These are phyloP conservation scores for Globisporangium uncinulatum DNA, from an alignment of 352 stramenopile species.

Conservation along the genomic window DNA sequence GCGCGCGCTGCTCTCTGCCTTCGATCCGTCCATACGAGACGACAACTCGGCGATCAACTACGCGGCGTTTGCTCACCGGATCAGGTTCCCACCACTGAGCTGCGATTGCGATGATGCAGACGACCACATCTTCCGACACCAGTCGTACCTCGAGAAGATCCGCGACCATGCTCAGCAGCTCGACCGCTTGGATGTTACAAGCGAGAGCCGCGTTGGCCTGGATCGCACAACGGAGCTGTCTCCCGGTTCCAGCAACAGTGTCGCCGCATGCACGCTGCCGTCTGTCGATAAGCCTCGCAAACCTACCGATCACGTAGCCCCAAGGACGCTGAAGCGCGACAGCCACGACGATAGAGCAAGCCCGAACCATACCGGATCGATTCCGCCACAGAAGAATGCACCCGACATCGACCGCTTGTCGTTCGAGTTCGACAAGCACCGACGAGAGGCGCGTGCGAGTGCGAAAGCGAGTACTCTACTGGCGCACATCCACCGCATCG, in stretches of 20 bases:
- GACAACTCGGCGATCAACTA: conserved; percentile 32
- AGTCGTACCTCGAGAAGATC: conserved; percentile 45
- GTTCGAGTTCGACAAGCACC: conserved; percentile 44
- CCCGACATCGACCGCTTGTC: conserved; percentile 25
- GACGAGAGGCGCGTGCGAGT: conserved; percentile 25
- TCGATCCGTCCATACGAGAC: conserved; percentile 12
- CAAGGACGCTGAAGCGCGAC: too few species aligned
- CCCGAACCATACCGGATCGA: too few species aligned
- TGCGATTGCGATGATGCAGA: conserved; percentile 11
- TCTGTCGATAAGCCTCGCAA: too few species aligned
- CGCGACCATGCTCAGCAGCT: conserved; percentile 26
- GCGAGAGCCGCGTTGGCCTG: too few species aligned
- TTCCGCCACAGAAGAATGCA: too few species aligned
- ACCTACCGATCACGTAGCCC: too few species aligned
- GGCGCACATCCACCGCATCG: conserved; percentile 44
- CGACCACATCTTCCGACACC: conserved; percentile 35
- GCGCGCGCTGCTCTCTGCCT: conserved; percentile 25
- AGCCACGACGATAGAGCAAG: too few species aligned
- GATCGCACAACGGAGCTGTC: too few species aligned
- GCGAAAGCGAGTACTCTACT: conserved; percentile 34
- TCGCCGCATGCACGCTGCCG: too few species aligned
- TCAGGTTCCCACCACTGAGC: conserved; percentile 20
- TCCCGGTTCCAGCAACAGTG: too few species aligned
- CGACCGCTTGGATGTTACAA: too few species aligned
- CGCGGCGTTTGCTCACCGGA: conserved; percentile 33